Percentiles rank a stretch among this genome's conserved stretches.
These are phyloP conservation scores for Akanthomyces dipterigenus DNA, from an alignment of 2,329 filamentous ascomycete species.

Conservation along the genomic window DNA sequence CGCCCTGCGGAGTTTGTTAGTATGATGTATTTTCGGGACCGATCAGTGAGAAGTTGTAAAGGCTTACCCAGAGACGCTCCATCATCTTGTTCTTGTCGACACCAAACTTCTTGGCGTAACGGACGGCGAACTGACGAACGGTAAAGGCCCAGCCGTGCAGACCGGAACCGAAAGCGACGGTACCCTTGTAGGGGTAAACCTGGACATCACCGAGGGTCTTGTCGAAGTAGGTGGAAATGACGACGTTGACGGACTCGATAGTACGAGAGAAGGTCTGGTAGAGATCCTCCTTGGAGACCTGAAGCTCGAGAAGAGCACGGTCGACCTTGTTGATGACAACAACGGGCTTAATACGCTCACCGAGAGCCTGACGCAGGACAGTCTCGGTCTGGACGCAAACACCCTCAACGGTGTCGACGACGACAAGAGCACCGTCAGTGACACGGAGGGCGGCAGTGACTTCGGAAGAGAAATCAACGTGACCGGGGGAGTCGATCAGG, in stretches of 20 bases:
- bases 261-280: slow-evolving; percentile 99
- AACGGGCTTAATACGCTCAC: slow-evolving; percentile 99
- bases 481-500: slow-evolving; percentile 98
- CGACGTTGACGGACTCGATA: slow-evolving; percentile 99
- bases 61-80: slow-evolving; percentile 92
- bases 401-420: slow-evolving; percentile 99
- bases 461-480: slow-evolving; percentile 99
- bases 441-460: slow-evolving; percentile 99
- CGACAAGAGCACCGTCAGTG: slow-evolving; percentile 98
- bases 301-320: slow-evolving; percentile 96
- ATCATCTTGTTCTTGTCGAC: slow-evolving; percentile 99
- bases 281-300: slow-evolving; percentile 97
- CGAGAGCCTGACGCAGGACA: slow-evolving; percentile 95
- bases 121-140: slow-evolving; percentile 89
- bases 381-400: slow-evolving; percentile 99
- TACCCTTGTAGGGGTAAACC: slow-evolving; percentile 96
- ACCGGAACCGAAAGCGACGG: slow-evolving; percentile 98
- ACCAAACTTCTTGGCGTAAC: slow-evolving; percentile 99
- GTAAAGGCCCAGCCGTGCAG: slow-evolving; percentile 99
- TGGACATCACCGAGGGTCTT: slow-evolving; percentile 95
- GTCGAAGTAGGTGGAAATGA: slow-evolving; percentile 98
- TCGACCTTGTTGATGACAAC: slow-evolving; percentile 99
- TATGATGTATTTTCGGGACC: too few species aligned
- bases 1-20: slow-evolving; percentile 47
- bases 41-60: neutral